Evolutionary conservation across 139 green algal species (phyloP), one percentile per base, ranked within the genome.

Genomic region (Astrephomene gubernaculifera): DNA sequence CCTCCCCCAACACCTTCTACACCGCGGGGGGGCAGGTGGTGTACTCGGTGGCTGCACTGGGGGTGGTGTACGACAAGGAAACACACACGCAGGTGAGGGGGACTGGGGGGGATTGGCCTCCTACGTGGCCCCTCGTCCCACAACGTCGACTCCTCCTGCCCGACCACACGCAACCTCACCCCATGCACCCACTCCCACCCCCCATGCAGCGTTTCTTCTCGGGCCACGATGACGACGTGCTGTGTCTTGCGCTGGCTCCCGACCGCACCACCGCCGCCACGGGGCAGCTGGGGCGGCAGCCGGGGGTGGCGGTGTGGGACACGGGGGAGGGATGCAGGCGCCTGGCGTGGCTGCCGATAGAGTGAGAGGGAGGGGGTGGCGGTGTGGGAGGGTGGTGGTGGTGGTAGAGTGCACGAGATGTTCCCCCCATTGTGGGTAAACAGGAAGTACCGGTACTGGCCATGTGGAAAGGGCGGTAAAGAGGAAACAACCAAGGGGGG

Each of bases 171-270:
- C 31, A 24, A 45, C 35, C 65, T 36, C 21, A 35, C 31, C 54
- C 10, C 38, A 33, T 21, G 1, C 31, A 8, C 36, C 27, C 65
- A 1, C 35, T 10, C 31, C 19, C 29, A 4, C 64, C 44, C 36
- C 45, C 5, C 61, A 29, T 41, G 45, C 93, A 96, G 86, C 80
- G 89, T 39, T 93, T 93, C 73, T 95, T 95, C 89, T 80, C 91
- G 39, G 91, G 86, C 31, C 94, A 96, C 83, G 91, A 94, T 71
- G 91, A 96, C 81, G 94, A 96, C 89, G 94, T 96, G 71, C 65
- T 87, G 69, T 94, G 89, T 80, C n/a, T 93, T 65, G 87, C 86
- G 2, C 43, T 94, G 17, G 86, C 87, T 39, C 87, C 90, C 31
- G 86, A 93, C 71, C 76, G 68, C 53, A 72, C 49, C 61, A 87